These are phyloP conservation scores for Spizellomyces punctatus DNA, from an alignment of 192 early-diverging fungal species.

Conservation along the genomic window DNA sequence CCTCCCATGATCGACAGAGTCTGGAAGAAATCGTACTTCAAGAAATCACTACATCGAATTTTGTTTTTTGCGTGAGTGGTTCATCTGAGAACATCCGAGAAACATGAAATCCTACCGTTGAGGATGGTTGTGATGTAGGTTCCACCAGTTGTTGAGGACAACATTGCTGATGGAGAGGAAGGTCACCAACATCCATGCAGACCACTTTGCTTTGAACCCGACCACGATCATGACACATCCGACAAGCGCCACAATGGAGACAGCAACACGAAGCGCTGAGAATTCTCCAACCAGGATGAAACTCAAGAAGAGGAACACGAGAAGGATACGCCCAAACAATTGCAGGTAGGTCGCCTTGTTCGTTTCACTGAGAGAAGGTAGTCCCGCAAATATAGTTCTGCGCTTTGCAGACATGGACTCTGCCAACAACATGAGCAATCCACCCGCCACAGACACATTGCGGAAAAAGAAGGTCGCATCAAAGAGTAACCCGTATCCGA, in stretches of 20 bases:
- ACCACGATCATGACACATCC: constrained; percentile 95
- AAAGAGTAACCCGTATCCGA: constrained; percentile 94
- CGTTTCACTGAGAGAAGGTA: constrained; percentile 83
- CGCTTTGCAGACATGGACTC: constrained; percentile 73
- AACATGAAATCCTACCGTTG: constrained; percentile 50
- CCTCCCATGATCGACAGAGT: constrained; percentile 95
- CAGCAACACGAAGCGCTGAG: constrained; percentile 66
- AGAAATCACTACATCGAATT: constrained; percentile 67
- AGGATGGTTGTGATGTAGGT: constrained; percentile 73
- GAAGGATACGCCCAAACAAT: constrained; percentile 86
- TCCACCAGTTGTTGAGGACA: constrained; percentile 96
- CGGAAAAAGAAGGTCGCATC: constrained; percentile 89
- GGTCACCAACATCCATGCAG: constrained; percentile 89
- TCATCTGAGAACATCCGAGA: neutral
- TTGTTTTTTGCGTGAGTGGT: no score
- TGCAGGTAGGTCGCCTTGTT: constrained; percentile 90
- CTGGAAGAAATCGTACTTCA: constrained; percentile 99
- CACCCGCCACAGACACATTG: constrained; percentile 90
- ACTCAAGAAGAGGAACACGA: constrained; percentile 90
- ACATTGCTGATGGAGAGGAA: constrained; percentile 91
- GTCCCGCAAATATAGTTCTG: constrained; percentile 75
- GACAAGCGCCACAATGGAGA: constrained; percentile 73
- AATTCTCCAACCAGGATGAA: constrained; percentile 87
- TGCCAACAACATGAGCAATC: constrained; percentile 91
- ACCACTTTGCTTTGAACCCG: constrained; percentile 97